Percentiles rank a stretch among this genome's conserved stretches.
Conservation (phyloP, 1,284 basidiomycete genomes). For the Ustilago curta region DNA sequence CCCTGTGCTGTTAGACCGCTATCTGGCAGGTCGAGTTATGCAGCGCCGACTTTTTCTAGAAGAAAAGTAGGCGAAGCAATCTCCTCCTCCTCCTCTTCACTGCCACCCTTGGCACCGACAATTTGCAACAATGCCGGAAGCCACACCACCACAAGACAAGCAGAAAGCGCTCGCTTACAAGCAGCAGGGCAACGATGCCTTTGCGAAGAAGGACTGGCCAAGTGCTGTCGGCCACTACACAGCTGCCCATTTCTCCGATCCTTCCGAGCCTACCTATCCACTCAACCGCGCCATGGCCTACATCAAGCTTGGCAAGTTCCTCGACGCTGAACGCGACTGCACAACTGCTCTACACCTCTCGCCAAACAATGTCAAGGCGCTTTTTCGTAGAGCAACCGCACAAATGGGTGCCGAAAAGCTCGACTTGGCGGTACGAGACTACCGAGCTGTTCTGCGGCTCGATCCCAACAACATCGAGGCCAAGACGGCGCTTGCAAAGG, state of each 20-base stretch:
- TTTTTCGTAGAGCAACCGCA: constrained; percentile 34
- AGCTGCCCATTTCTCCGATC: constrained; percentile 26
- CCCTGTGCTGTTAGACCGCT: constrained; percentile 1
- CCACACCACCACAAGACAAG: constrained; percentile 8
- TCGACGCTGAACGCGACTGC: constrained; percentile 44
- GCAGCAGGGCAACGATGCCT: constrained; percentile 37
- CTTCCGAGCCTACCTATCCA: constrained; percentile 38
- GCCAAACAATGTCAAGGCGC: constrained; percentile 39
- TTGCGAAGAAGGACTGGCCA: constrained; percentile 28
- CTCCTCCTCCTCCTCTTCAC: not conserved
- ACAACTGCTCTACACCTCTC: constrained; percentile 18
- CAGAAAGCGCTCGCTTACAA: constrained; percentile 22
- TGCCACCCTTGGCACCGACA: not conserved
- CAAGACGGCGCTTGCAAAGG: constrained; percentile 21
- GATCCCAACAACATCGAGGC: constrained; percentile 33
- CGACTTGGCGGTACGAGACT: constrained; percentile 15
- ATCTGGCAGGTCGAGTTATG: constrained; percentile 8
- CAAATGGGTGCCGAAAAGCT: constrained; percentile 17
- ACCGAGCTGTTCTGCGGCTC: constrained; percentile 16
- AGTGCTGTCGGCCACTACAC: constrained; percentile 35
- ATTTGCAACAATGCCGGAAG: not conserved
- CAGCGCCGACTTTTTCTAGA: constrained; percentile 7
- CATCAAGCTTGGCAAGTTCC: constrained; percentile 38
- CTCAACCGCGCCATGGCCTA: constrained; percentile 48
- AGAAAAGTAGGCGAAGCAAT: not conserved